These are phyloP conservation scores for Plenodomus biglobosus DNA, from an alignment of 2,329 filamentous ascomycete species.

Conservation along the genomic window DNA sequence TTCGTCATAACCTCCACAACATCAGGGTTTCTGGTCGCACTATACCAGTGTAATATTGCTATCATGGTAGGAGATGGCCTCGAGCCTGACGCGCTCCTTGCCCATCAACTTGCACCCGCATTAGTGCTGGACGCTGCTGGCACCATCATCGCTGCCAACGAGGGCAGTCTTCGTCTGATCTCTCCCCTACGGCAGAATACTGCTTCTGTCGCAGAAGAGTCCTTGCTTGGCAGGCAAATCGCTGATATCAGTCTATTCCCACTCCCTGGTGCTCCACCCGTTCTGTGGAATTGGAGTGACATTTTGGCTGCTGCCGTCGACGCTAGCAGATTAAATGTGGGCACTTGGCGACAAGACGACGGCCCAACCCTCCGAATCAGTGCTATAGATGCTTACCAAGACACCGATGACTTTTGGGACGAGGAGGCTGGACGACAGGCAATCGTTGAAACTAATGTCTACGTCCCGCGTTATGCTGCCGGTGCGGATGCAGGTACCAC, in stretches of 20 bases:
- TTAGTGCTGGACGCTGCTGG: slow-evolving; percentile 8
- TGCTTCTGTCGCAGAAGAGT: not conserved
- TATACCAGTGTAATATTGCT: not conserved
- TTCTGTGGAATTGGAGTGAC: slow-evolving; percentile 6
- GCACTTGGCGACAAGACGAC: not conserved
- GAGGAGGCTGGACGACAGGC: slow-evolving; percentile 1
- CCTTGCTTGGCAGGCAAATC: slow-evolving; percentile 1
- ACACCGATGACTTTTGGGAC: slow-evolving; percentile 9
- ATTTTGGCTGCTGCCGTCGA: slow-evolving; percentile 4
- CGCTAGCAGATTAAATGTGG: not conserved
- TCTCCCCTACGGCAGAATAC: not conserved
- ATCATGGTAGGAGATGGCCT: slow-evolving; percentile 2
- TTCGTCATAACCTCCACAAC: not conserved
- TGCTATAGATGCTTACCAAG: not conserved
- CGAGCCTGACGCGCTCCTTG: slow-evolving; percentile 4
- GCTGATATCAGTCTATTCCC: slow-evolving; percentile 3
- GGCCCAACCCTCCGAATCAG: not conserved
- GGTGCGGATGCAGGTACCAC: not conserved
- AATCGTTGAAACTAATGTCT: slow-evolving; percentile 2
- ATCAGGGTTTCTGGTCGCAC: not conserved
- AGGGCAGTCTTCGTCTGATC: slow-evolving; percentile 2
- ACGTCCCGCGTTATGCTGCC: not conserved
- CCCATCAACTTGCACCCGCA: slow-evolving; percentile 6
- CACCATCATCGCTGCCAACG: slow-evolving; percentile 6
- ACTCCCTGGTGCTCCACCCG: not conserved